phyloP scores from a whole-genome alignment of 768 basidiomycete species.

The Strobilomyces echinocephalus region DNA sequence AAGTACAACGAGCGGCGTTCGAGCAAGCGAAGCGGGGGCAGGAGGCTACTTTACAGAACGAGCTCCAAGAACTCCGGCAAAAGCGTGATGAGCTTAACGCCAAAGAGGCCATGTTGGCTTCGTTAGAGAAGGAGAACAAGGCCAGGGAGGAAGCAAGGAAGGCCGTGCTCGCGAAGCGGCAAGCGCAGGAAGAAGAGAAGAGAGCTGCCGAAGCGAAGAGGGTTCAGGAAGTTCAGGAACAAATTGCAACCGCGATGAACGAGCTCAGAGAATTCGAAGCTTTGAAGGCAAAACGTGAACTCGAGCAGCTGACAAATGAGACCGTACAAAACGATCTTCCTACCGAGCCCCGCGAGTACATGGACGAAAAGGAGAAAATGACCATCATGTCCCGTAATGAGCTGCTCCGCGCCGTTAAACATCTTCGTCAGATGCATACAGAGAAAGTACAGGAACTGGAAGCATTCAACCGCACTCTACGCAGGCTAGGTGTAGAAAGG shows the following conservation, averaged over 20 bases:
- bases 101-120: slow-evolving; percentile 17
- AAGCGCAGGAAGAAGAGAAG: slow-evolving; percentile 25
- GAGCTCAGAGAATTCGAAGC: slow-evolving; percentile 14
- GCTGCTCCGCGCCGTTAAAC: slow-evolving; percentile 11
- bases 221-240: slow-evolving; percentile 14
- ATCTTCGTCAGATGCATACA: slow-evolving; percentile 15
- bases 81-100: slow-evolving; percentile 16
- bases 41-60: slow-evolving; percentile 16
- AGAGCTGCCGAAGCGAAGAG: slow-evolving; percentile 15
- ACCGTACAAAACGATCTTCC: slow-evolving; percentile 10
- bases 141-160: slow-evolving; percentile 24
- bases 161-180: slow-evolving; percentile 16
- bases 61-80: slow-evolving; percentile 17
- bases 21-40: slow-evolving; percentile 16
- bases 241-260: slow-evolving; percentile 15
- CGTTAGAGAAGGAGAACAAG: slow-evolving; percentile 22
- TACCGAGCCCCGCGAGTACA: slow-evolving; percentile 18
- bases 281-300: slow-evolving; percentile 3
- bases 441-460: slow-evolving; percentile 17
- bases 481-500: slow-evolving; percentile 24
- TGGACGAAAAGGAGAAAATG: slow-evolving; percentile 17
- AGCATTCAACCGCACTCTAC: slow-evolving; percentile 15
- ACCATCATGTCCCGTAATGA: slow-evolving; percentile 6
- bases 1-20: slow-evolving; percentile 20
- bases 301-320: neutral